Base-by-base conservation (phyloP, 805 yeast species). In the Candida nemodendra region DNA sequence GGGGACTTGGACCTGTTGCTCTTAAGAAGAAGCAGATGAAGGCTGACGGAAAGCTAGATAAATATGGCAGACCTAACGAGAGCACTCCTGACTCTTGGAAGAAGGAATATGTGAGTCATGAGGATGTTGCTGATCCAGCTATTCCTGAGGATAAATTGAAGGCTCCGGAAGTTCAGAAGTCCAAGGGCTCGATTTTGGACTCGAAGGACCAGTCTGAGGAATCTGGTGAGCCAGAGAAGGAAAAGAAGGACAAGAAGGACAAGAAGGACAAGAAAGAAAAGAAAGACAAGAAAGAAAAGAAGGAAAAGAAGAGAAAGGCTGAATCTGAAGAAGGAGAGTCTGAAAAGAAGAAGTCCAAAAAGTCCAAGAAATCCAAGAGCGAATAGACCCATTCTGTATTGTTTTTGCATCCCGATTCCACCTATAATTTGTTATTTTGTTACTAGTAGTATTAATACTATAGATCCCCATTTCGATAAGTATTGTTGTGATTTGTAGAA, bases 1-100 rank as follows among this genome's bases (percentile, higher is more conserved):
- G 99, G 99, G 99, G 99, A 47, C 72, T 93, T 56, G 99, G 99
- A 56, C 99, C 99, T 56, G 87, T 90, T 63, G 98, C 99, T 44
- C 88, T 86, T 69, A 89, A 89, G 83, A 93, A 93, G 85, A 93
- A 93, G 78, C 96, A 91, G 74, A 73, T 93, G 76, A 91, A 90
- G 78, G 84, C 95, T 38, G 95, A 85, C 51, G 99, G 98, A 59
- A 91, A 93, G 71, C 80, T 93, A 61, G 99, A 93, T 74, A 87
- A 91, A 69, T 93, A 69, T 60, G 99, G 99, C 48, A 83, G 96
- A 72, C 74, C 72, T 48, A 93, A 89, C 61, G 99, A 93, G 68
- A 82, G 78, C 64, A 93, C 99, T 19, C 99, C 99, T 56, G 84
- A 78, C 32, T 74, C 79, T 27, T 93, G 99, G 99, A 89, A 88